Evolutionary conservation across 768 basidiomycete species (phyloP), one percentile per base, ranked within the genome.

Genomic region (Suillus placidus): DNA sequence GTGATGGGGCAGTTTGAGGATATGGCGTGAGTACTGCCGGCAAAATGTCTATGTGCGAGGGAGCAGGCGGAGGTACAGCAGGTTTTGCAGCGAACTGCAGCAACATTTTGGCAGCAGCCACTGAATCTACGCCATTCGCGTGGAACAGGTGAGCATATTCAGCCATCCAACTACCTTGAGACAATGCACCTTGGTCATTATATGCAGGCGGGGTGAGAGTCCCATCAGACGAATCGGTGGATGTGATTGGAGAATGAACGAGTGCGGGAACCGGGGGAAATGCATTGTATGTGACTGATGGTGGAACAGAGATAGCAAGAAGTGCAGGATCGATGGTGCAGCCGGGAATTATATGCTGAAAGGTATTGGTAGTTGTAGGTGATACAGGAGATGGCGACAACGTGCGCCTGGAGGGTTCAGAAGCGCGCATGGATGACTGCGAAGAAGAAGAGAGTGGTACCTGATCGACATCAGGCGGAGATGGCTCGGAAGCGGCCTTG

Each of bases 401-500:
- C 6, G 54, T 55, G 34, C 12, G 32, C 34, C 54, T 55, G 3
- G 34, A 55, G 12, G 64, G 26, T 13, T 60, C 10, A 40, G 38
- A 43, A 16, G 30, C 37, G 35, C 63, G 61, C 35, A 56, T 13
- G 6, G 66, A 60, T 20, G 62, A 16, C n/a, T 58, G 43, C n/a
- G 23, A 40, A 10, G 35, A 38, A 18, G 12, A 43, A 23, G 40
- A 20, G 18, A 52, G 12, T 57, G 52, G 12, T 20, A 55, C 13
- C 14, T 26, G 37, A 38, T 58, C 62, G 7, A 20, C 40, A 58
- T 63, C 55, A 42, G 45, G 34, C 20, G 20, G 32, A 42, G 63
- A 40, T 9, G 38, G 23, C 16, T 68, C 62, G 42, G 62, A 52
- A 18, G 90, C 90, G 60, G 74, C 77, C 70, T 88, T 88, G 64